Conservation (phyloP, 768 basidiomycete genomes). For the Trametes maxima region DNA sequence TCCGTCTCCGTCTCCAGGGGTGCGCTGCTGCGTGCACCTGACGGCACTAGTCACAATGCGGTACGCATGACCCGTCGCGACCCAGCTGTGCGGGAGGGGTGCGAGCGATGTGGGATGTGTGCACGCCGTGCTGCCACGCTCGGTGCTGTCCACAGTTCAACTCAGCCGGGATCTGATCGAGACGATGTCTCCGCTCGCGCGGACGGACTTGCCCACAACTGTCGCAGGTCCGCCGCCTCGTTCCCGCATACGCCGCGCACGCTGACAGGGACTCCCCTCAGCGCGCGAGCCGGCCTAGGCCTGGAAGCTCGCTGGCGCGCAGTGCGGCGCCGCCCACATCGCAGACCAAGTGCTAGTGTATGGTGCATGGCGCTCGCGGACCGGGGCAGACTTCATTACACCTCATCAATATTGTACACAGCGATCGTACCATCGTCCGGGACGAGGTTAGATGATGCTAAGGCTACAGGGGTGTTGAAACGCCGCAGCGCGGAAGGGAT, state of each 20-base stretch:
- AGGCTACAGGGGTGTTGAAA: conserved; percentile 8
- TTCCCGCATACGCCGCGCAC: conserved; percentile 1
- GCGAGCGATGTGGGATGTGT: background rate
- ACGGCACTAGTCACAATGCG: background rate
- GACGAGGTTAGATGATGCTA: conserved; percentile 1
- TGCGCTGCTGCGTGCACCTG: background rate
- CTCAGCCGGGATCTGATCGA: conserved; percentile 11
- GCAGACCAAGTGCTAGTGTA: too few species aligned
- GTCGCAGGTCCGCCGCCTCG: conserved; percentile 7
- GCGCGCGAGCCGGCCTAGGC: background rate
- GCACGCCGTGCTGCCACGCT: background rate
- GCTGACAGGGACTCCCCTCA: background rate
- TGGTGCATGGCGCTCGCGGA: background rate
- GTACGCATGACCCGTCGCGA: background rate
- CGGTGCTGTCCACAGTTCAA: background rate
- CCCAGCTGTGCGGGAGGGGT: background rate
- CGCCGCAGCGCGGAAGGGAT: background rate
- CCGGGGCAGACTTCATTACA: background rate
- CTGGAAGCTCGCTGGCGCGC: background rate
- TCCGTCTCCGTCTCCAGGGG: background rate
- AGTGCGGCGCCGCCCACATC: too few species aligned
- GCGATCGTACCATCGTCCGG: background rate
- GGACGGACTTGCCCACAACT: conserved; percentile 1
- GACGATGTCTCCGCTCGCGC: background rate
- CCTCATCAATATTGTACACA: background rate